These are phyloP conservation scores for Claviceps digitariae DNA, from an alignment of 2,329 filamentous ascomycete genomes.

Conservation along the genomic window DNA sequence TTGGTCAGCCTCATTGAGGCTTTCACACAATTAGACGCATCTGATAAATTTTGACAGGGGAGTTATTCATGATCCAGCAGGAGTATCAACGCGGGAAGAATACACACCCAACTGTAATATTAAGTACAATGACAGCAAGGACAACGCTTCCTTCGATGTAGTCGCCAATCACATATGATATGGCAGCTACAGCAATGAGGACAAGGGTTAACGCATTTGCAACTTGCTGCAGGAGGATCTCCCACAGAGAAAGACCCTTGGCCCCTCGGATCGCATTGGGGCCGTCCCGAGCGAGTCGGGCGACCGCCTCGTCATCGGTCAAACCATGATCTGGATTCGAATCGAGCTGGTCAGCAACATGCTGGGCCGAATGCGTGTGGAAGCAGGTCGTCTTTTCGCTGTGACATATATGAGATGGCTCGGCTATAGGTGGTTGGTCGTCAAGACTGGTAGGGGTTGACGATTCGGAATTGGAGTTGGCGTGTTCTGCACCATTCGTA, in stretches of 20 bases:
- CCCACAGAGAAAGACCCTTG: conserved; percentile 58
- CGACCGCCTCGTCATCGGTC: conserved; percentile 45
- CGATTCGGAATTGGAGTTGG: conserved; percentile 25
- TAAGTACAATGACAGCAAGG: conserved; percentile 50
- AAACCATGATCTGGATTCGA: conserved; percentile 45
- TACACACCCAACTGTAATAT: conserved; percentile 48
- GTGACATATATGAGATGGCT: conserved; percentile 18
- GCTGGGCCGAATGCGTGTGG: conserved; percentile 23
- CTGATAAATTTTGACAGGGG: too few relatives aligned
- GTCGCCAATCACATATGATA: conserved; percentile 51
- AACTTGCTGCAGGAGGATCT: conserved; percentile 64
- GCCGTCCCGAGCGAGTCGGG: conserved; percentile 52
- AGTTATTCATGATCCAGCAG: not conserved
- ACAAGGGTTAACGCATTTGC: conserved; percentile 66
- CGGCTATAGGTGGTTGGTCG: conserved; percentile 27
- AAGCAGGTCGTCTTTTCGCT: conserved; percentile 20
- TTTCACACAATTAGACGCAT: not conserved
- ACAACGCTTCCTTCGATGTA: conserved; percentile 52
- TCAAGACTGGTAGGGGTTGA: conserved; percentile 21
- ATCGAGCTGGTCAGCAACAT: conserved; percentile 23
- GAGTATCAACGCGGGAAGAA: not conserved
- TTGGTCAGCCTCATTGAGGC: not conserved
- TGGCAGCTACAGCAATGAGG: conserved; percentile 60
- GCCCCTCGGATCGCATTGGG: conserved; percentile 58
- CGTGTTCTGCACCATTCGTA: conserved; percentile 29